These are phyloP conservation scores for Apophysomyces ossiformis DNA, from an alignment of 371 early-diverging fungal genomes.

Conservation along the genomic window DNA sequence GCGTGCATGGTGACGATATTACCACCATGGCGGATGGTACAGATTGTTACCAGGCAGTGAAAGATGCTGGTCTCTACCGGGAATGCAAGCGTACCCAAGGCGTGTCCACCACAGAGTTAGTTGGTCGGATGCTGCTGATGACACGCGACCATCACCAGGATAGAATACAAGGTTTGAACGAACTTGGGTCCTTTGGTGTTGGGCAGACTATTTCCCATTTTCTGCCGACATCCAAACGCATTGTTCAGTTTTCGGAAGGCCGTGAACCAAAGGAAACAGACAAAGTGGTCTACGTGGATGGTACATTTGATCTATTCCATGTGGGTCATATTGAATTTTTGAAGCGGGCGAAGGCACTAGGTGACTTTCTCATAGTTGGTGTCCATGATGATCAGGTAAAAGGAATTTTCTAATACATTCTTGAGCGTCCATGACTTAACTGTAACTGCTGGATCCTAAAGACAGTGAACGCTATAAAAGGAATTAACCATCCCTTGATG, in stretches of 20 bases:
- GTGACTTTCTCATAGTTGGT: conserved; percentile 93
- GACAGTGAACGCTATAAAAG: conserved; percentile 88
- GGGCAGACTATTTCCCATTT: conserved; percentile 77
- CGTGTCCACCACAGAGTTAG: conserved; percentile 94
- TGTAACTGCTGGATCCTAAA: conserved; percentile 15
- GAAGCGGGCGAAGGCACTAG: conserved; percentile 82
- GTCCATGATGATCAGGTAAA: conserved; percentile 87
- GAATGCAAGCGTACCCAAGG: conserved; percentile 95
- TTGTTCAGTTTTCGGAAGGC: conserved; percentile 88
- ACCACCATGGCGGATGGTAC: conserved; percentile 93
- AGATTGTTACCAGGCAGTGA: conserved; percentile 94
- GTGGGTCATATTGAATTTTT: conserved; percentile 95
- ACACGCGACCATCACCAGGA: conserved; percentile 83
- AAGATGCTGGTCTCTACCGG: conserved; percentile 92
- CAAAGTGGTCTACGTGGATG: conserved; percentile 92
- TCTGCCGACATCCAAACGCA: conserved; percentile 83
- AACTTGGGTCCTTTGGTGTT: conserved; percentile 64
- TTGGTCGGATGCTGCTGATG: conserved; percentile 95
- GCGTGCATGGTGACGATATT: conserved; percentile 97
- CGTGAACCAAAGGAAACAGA: conserved; percentile 70
- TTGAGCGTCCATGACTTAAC: too few relatives aligned
- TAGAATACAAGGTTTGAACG: conserved; percentile 54
- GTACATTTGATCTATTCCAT: conserved; percentile 97
- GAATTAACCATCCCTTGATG: conserved; percentile 91
- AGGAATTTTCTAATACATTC: too few relatives aligned